Base-by-base conservation (phyloP, 2,329 filamentous ascomycete species). In the Epichloe brachyelytri region DNA sequence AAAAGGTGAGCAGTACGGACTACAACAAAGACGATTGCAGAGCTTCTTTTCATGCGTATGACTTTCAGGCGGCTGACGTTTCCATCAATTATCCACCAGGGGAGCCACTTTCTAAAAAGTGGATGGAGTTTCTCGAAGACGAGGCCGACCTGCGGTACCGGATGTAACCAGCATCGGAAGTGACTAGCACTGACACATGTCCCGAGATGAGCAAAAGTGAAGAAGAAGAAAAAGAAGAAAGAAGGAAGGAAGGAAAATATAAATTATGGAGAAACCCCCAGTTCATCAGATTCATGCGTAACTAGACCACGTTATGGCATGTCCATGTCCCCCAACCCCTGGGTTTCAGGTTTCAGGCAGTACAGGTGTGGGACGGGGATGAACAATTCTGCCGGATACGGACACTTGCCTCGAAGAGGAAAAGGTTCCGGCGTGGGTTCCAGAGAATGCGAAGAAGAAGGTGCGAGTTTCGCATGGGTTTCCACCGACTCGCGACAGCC, bases 61-160 rank as follows among this genome's bases (percentile, higher is more conserved):
- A 4, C 17, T 39, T n/a, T 6, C 6, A 33, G 39, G 12, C 7
- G 7, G 17, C 41, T 46, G 7, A 36, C 33, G 3, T 8, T 22
- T 19, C 7, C 14, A 11, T 39, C 47, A 17, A 46, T 33, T 17
- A 22, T 45, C 47, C 51, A 43, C 60, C 95, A 88, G 68, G 90
- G 90, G 22, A 89, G 86, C 67, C 75, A 75, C 53, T 97, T 95
- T 63, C 75, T 97, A 55, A 89, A 88, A 76, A 76, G 55, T 97
- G 91, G 93, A 95, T 96, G 87, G 79, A 76, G 10, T 91, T 85
- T 65, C 73, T 97, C 33, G 91, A 97, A 67, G 88, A 95, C 56
- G 74, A 95, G 60, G 86, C 89, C 7, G 91, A 97, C 69, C 70
- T 97, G 58, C 76, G 93, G 62, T 97, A 96, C 68, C 91, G 3